Evolutionary conservation across 257 asterid species (phyloP).

Genomic region (Lantana camara): DNA sequence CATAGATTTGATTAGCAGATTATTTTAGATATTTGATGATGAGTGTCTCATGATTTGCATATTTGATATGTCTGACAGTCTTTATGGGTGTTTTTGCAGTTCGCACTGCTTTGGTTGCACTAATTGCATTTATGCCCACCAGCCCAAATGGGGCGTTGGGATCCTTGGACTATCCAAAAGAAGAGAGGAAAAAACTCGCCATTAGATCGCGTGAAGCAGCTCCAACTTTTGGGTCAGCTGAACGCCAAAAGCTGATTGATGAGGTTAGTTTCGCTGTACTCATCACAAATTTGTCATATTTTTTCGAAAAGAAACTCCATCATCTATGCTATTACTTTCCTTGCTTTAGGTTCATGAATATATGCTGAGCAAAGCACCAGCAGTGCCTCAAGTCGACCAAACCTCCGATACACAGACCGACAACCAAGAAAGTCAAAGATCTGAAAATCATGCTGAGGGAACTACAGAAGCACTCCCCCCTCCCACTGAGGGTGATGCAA

Average conservation of each 20-base stretch:
- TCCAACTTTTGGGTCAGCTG: slow-evolving; percentile 69
- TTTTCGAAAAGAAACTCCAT: not conserved
- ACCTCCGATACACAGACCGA: slow-evolving; percentile 38
- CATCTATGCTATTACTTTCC: not conserved
- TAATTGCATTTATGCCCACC: slow-evolving; percentile 95
- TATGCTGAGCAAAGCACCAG: slow-evolving; percentile 70
- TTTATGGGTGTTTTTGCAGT: slow-evolving; percentile 46
- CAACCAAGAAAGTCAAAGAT: slow-evolving; percentile 35
- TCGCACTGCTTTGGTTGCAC: slow-evolving; percentile 89
- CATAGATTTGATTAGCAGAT: not conserved
- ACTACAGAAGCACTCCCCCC: slow-evolving; percentile 38
- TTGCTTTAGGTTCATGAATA: slow-evolving; percentile 69
- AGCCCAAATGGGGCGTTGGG: slow-evolving; percentile 90
- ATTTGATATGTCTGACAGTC: slow-evolving; percentile 11
- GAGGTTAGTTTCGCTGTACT: slow-evolving; percentile 49
- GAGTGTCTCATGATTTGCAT: not conserved
- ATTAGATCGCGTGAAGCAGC: slow-evolving; percentile 71
- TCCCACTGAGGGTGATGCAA: slow-evolving; percentile 35
- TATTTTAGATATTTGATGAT: slow-evolving; percentile 6
- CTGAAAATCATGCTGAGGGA: slow-evolving; percentile 36
- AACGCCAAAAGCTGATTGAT: slow-evolving; percentile 78
- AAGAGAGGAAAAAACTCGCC: slow-evolving; percentile 82
- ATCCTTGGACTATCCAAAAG: slow-evolving; percentile 77
- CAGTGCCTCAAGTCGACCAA: slow-evolving; percentile 51
- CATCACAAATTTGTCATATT: not conserved